phyloP scores from a whole-genome alignment of 495 filamentous ascomycete genomes.

The Aspergillus funiculosus region DNA sequence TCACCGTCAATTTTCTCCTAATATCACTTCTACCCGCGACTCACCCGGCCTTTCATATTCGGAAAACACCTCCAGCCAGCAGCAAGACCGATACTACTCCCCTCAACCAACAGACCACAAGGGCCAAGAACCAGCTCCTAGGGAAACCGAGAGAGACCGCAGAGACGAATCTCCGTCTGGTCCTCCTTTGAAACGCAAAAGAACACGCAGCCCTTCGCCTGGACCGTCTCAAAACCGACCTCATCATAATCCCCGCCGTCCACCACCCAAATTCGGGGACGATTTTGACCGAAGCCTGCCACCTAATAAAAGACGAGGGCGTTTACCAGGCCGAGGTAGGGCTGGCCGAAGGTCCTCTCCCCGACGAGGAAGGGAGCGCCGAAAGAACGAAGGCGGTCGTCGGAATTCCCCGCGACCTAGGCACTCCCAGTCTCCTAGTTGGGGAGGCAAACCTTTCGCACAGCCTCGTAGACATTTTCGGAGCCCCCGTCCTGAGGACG shows the following conservation, averaged over 20 bases:
- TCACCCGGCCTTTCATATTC: constrained; percentile 26
- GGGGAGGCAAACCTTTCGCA: constrained; percentile 24
- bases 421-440: constrained; percentile 29
- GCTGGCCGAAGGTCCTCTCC: constrained; percentile 28
- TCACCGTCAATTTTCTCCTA: constrained; percentile 29
- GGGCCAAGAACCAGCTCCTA: constrained; percentile 10
- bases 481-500: constrained; percentile 26
- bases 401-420: constrained; percentile 21
- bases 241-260: constrained; percentile 22
- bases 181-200: constrained; percentile 38
- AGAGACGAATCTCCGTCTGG: constrained; percentile 33
- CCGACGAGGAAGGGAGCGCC: constrained; percentile 33
- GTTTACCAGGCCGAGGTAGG: constrained; percentile 32
- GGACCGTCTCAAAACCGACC: constrained; percentile 18
- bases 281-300: constrained; percentile 30
- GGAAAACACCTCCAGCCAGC: constrained; percentile 10
- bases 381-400: constrained; percentile 28
- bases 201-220: constrained; percentile 46
- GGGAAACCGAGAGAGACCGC: constrained; percentile 24
- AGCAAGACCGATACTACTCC: constrained; percentile 14
- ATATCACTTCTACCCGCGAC: constrained; percentile 27
- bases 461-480: constrained; percentile 30
- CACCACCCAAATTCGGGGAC: constrained; percentile 25
- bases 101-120: constrained; percentile 19
- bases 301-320: constrained; percentile 27